phyloP scores from a whole-genome alignment of 129 eudicot genomes.

The Artemisia annua region DNA sequence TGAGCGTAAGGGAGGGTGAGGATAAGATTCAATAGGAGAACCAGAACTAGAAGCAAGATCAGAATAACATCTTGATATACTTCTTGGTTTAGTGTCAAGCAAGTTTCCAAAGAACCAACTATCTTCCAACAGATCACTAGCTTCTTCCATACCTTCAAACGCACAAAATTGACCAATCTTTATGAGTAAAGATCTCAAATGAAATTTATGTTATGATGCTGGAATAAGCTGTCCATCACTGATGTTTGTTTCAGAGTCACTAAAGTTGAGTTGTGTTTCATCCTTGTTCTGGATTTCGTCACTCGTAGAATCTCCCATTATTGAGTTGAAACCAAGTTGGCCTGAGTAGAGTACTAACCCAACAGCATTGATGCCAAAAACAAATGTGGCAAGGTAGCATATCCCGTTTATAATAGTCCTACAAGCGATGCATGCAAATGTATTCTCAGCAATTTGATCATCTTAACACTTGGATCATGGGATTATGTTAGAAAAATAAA shows the following conservation, averaged over 20 bases:
- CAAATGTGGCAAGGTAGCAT: slow-evolving; percentile 95
- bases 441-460: slow-evolving; percentile 6
- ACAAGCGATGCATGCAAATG: slow-evolving; percentile 30
- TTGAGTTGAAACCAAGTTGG: slow-evolving; percentile 83
- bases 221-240: slow-evolving; percentile 39
- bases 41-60: slow-evolving; percentile 43
- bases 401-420: slow-evolving; percentile 95
- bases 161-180: slow-evolving; percentile 25
- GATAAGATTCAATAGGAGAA: slow-evolving; percentile 25
- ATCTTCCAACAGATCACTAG: slow-evolving; percentile 66
- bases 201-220: slow-evolving; percentile 14
- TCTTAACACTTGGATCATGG: slow-evolving; percentile 7
- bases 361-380: slow-evolving; percentile 79
- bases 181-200: slow-evolving; percentile 18
- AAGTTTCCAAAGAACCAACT: slow-evolving; percentile 65
- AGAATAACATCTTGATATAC: slow-evolving; percentile 60
- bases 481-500: neutral
- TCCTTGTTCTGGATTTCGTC: slow-evolving; percentile 24
- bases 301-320: slow-evolving; percentile 51
- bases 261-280: slow-evolving; percentile 39
- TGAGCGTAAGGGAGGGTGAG: slow-evolving; percentile 37
- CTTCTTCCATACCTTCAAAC: slow-evolving; percentile 45
- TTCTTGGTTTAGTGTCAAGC: slow-evolving; percentile 42
- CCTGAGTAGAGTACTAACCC: slow-evolving; percentile 86
- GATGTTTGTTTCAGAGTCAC: slow-evolving; percentile 33